These are phyloP conservation scores for Hanseniaspora taiwanica DNA, from an alignment of 805 yeast genomes.

Conservation along the genomic window DNA sequence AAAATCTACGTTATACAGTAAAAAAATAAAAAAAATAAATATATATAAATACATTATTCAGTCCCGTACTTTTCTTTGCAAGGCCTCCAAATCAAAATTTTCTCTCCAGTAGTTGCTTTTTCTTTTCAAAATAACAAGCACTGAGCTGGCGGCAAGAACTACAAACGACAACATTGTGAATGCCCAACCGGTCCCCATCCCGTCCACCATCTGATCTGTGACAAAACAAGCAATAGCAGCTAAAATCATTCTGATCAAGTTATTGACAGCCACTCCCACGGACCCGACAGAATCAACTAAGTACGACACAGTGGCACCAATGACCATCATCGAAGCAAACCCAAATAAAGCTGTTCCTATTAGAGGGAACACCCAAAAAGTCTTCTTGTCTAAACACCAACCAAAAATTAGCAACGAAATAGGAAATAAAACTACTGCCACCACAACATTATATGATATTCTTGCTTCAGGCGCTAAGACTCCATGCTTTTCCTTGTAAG, in stretches of 20 bases:
- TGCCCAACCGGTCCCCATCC: constrained; percentile 60
- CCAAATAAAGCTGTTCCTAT: constrained; percentile 77
- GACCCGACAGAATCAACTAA: constrained; percentile 78
- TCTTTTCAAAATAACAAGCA: constrained; percentile 35
- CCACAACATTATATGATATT: constrained; percentile 56
- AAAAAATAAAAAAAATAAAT: no score
- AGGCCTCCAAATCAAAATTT: constrained; percentile 40
- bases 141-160: constrained; percentile 29
- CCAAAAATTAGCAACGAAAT: constrained; percentile 62
- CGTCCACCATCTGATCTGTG: constrained; percentile 54
- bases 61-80: constrained; percentile 31
- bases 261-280: constrained; percentile 76
- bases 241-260: constrained; percentile 54
- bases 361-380: constrained; percentile 68
- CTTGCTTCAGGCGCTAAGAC: constrained; percentile 64
- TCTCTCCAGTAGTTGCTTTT: constrained; percentile 54
- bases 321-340: constrained; percentile 69
- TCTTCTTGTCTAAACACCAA: constrained; percentile 58
- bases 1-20: no score
- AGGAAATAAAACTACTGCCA: constrained; percentile 52
- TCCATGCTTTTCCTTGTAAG: constrained; percentile 48
- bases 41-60: no score
- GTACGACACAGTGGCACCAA: constrained; percentile 70
- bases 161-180: constrained; percentile 55
- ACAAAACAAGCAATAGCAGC: constrained; percentile 71